These are phyloP conservation scores for Colletotrichum destructivum DNA, from an alignment of 2,329 filamentous ascomycete species.

Conservation along the genomic window DNA sequence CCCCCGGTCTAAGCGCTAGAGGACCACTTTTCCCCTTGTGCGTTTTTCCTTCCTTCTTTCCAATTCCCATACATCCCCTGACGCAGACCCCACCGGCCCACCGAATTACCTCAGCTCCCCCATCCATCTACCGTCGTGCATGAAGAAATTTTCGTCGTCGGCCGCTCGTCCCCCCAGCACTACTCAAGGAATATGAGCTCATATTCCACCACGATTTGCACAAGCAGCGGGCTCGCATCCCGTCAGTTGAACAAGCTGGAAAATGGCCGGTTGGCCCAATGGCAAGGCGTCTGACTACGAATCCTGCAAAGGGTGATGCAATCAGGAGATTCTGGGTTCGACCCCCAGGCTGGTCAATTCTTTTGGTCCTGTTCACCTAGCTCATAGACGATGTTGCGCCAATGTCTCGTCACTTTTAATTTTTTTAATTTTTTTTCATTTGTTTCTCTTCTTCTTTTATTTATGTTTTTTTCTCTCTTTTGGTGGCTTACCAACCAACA, in stretches of 20 bases:
- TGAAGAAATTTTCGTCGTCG: conserved; percentile 23
- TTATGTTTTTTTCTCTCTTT: neutral
- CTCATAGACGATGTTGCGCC: too few relatives aligned
- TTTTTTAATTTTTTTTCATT: too few relatives aligned
- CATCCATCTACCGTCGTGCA: neutral
- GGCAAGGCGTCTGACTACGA: conserved; percentile 59
- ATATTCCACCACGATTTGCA: rapidly evolving
- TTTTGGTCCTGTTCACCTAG: conserved; percentile 1
- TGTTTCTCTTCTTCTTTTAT: too few relatives aligned
- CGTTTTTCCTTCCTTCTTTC: neutral
- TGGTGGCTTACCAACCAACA: too few relatives aligned
- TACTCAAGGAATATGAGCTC: neutral
- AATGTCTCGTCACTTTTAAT: too few relatives aligned
- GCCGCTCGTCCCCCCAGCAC: neutral
- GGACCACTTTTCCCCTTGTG: neutral
- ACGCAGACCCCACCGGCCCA: conserved; percentile 6
- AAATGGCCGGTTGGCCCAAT: conserved; percentile 49
- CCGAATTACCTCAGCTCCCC: conserved; percentile 7
- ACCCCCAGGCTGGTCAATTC: conserved; percentile 40
- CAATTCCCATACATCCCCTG: neutral
- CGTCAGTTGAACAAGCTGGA: neutral
- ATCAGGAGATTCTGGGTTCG: conserved; percentile 44
- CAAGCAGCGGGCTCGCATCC: neutral
- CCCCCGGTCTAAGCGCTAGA: conserved; percentile 20
- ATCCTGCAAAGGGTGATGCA: neutral